Evolutionary conservation across 164 flowering plant species (phyloP), one percentile per base, ranked within the genome.

Genomic region (Magnolia sinica): DNA sequence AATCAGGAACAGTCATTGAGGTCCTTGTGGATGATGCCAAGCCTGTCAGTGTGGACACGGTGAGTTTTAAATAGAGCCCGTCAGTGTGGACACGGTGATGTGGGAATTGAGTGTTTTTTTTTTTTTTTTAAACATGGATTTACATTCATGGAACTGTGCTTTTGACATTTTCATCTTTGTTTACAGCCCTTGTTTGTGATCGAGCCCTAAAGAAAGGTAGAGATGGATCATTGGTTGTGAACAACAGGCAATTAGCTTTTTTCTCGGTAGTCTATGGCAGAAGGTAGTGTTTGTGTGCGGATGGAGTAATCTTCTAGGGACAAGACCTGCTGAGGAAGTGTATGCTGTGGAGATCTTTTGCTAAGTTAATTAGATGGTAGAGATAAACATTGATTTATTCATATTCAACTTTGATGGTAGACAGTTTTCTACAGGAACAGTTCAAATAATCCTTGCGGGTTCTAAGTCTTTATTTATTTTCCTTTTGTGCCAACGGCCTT

Each of bases 41-140:
- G 68, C 80, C 90, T 65, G 87, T 89, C 24, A 89, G 91, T 49
- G 81, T 89, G 49, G 92, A 88, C 80, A 79, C 50, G n/a, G 92
- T 88, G 49, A 81, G 87, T 74, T 63, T 16, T n/a, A 51, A 50
- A 1, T 18, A 50, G 7, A 64, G n/a, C 14, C 23, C 31, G 10
- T 52, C 24, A 11, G 8, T 51, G 19, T 22, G 18, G 4, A 7
- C 55, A 8, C 37, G 0, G 2, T n/a, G 29, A 16, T 2, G 5
- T 5, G 24, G 3, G 19, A 5, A 45, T 18, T 45, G 20, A 8
- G 29, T 67, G 22, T 13, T 19, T 22, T 52, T 51, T 55, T 8
- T 7, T 51, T 4, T 22, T 8, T 61, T n/a, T 6, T 29, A 19
- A n/a, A 24, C 49, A 1, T 22, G 37, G 19, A 59, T 49, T 19